Evolutionary conservation across 352 stramenopile species (phyloP).

Genomic region (Blastocystis sp.): DNA sequence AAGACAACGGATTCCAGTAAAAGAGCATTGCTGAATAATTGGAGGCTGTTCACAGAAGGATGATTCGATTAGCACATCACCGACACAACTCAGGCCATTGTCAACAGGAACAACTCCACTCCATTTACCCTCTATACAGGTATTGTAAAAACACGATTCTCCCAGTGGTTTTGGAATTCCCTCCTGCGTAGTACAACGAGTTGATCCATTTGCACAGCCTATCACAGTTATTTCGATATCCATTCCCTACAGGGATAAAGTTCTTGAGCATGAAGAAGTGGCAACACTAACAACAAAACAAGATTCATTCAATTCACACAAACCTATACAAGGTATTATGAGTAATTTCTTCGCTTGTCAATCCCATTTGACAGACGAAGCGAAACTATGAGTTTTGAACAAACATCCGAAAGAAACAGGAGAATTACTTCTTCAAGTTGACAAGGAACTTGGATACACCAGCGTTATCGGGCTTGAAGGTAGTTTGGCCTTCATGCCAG

Average conservation of each 20-base stretch:
- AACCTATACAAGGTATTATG: not conserved
- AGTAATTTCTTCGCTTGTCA: constrained; percentile 1
- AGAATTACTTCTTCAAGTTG: constrained; percentile 52
- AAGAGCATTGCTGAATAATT: not conserved
- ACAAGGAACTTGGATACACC: constrained; percentile 55
- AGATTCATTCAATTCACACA: constrained; percentile 1
- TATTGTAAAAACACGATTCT: constrained; percentile 14
- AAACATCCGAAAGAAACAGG: too few species aligned
- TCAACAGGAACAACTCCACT: not conserved
- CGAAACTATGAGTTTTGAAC: not conserved
- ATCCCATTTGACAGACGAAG: constrained; percentile 28
- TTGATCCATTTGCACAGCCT: constrained; percentile 40
- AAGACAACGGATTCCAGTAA: constrained; percentile 47
- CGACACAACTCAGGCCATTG: not conserved
- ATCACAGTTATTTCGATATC: not conserved
- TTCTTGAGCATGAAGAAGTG: not conserved
- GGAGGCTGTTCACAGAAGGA: not conserved
- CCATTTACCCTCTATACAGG: constrained; percentile 25
- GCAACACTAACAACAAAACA: not conserved
- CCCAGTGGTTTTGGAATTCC: constrained; percentile 35
- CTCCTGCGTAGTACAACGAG: constrained; percentile 35
- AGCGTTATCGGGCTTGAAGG: constrained; percentile 5
- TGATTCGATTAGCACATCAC: not conserved
- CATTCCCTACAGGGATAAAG: not conserved
- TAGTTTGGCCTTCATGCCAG: constrained; percentile 59